A percentile compares a stretch with the other conserved stretches of the same genome.
phyloP scores from a whole-genome alignment of 257 asterid species.

The Ilex aquifolium region DNA sequence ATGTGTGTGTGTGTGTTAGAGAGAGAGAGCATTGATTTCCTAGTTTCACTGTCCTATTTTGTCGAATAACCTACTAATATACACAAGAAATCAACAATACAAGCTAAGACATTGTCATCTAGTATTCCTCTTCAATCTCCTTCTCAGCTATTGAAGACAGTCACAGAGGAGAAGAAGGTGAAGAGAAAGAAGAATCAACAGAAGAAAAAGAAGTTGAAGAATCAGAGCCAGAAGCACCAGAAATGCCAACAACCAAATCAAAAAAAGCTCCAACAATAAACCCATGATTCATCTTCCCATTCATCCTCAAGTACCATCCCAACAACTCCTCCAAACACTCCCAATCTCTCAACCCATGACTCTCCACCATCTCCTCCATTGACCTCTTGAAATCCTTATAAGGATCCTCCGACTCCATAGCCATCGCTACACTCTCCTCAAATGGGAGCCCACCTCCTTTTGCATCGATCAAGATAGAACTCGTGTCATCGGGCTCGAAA shows the following conservation, averaged over 20 bases:
- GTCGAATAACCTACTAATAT: too few species aligned
- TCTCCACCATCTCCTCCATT: conserved; percentile 32
- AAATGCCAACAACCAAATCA: conserved; percentile 17
- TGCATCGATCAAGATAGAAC: conserved; percentile 17
- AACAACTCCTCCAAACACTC: conserved; percentile 24
- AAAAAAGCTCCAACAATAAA: conserved; percentile 28
- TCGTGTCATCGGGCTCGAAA: conserved; percentile 21
- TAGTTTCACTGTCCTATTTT: too few species aligned
- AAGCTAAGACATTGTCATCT: too few species aligned
- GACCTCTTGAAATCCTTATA: conserved; percentile 34
- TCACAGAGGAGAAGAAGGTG: conserved; percentile 12
- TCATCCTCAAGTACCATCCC: conserved; percentile 31
- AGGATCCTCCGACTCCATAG: conserved; percentile 29
- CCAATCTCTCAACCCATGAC: conserved; percentile 27
- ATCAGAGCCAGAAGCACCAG: neutral
- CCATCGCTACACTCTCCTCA: conserved; percentile 21
- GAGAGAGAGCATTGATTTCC: too few species aligned
- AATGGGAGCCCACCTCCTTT: conserved; percentile 4
- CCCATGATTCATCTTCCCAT: conserved; percentile 22
- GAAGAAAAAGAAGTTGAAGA: conserved; percentile 13
- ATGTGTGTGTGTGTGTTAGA: too few species aligned
- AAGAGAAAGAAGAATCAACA: conserved; percentile 17
- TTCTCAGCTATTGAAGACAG: conserved; percentile 6
- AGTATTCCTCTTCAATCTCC: conserved; percentile 19
- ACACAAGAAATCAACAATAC: too few species aligned